Percentiles rank a stretch among this genome's conserved stretches.
Conservation (phyloP, 2,329 filamentous ascomycete species). For the Biscogniauxia marginata region DNA sequence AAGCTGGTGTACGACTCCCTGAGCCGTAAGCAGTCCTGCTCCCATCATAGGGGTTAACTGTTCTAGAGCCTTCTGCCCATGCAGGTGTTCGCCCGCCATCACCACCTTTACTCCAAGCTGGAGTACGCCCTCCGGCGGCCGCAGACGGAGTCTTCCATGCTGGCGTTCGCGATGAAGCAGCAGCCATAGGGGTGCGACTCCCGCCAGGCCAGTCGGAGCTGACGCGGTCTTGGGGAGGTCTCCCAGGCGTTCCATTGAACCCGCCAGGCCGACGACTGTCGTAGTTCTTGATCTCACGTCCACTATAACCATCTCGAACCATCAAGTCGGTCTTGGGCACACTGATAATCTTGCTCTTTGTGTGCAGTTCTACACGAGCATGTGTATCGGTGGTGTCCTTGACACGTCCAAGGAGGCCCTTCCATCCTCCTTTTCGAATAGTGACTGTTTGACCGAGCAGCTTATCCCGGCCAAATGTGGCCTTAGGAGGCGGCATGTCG, state of each 20-base stretch:
- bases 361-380: conserved; percentile 89
- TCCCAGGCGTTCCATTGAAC: conserved; percentile 44
- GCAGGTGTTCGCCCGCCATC: conserved; percentile 65
- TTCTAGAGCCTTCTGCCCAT: conserved; percentile 67
- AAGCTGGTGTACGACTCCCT: conserved; percentile 70
- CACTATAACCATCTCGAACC: conserved; percentile 82
- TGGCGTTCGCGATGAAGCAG: conserved; percentile 67
- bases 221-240: conserved; percentile 42
- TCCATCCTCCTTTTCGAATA: conserved; percentile 83
- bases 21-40: conserved; percentile 75
- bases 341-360: conserved; percentile 87
- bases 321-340: conserved; percentile 78
- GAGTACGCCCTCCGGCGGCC: conserved; percentile 56
- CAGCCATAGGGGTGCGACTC: conserved; percentile 66
- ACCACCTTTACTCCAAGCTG: conserved; percentile 58
- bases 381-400: conserved; percentile 87
- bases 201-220: conserved; percentile 60
- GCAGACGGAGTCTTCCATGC: conserved; percentile 69
- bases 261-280: conserved; percentile 47
- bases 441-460: conserved; percentile 90
- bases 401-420: conserved; percentile 90
- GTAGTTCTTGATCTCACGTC: conserved; percentile 72
- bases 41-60: conserved; percentile 70
- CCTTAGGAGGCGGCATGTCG: conserved; percentile 66
- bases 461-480: conserved; percentile 73